phyloP scores from a whole-genome alignment of 164 flowering plant species.

The Pachysandra terminalis region DNA sequence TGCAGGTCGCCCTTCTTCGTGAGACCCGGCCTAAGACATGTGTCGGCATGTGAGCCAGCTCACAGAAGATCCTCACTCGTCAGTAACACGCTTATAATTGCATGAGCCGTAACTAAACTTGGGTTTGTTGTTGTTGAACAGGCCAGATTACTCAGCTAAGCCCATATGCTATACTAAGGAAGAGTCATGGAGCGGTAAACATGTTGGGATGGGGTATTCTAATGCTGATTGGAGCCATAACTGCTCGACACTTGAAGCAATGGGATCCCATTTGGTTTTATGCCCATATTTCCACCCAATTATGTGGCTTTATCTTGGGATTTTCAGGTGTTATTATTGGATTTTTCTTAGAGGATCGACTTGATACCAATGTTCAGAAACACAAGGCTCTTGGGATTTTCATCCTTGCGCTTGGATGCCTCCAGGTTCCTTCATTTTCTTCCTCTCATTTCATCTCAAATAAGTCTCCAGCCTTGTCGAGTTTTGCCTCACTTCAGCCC shows the following conservation, averaged over 20 bases:
- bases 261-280: constrained; percentile 77
- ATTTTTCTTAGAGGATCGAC: constrained; percentile 36
- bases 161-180: constrained; percentile 28
- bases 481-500: no score
- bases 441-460: no score
- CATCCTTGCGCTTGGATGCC: constrained; percentile 52
- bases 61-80: no score
- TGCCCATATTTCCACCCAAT: constrained; percentile 42
- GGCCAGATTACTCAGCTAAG: constrained; percentile 11
- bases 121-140: not conserved
- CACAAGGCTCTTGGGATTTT: constrained; percentile 58
- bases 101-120: no score
- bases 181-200: constrained; percentile 53
- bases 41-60: no score
- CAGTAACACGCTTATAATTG: no score
- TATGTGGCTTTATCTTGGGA: constrained; percentile 44
- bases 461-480: no score
- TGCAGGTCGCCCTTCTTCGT: no score
- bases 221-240: constrained; percentile 47
- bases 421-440: no score
- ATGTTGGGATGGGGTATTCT: constrained; percentile 72
- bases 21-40: no score
- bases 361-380: constrained; percentile 26
- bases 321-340: constrained; percentile 44
- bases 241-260: constrained; percentile 46